Percentiles rank a stretch among this genome's conserved stretches.
Conservation (phyloP, 108 stramenopile species). For the Nannochloropsis salina region DNA sequence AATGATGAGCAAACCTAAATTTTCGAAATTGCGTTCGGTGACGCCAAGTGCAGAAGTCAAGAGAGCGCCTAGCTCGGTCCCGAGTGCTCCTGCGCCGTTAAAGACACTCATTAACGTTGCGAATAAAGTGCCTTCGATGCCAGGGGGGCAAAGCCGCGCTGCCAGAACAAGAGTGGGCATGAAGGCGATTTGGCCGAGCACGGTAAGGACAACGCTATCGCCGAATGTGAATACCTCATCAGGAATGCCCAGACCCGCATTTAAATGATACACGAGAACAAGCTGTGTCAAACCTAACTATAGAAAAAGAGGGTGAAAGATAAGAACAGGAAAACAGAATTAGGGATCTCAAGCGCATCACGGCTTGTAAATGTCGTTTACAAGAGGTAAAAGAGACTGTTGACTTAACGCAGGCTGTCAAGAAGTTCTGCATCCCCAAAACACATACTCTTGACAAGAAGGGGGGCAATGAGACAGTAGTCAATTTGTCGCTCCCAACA, state of each 20-base stretch:
- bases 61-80: conserved; percentile 76
- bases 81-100: conserved; percentile 77
- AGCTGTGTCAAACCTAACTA: conserved; percentile 12
- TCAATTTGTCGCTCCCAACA: too few relatives aligned
- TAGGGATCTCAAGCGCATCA: too few relatives aligned
- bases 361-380: too few relatives aligned
- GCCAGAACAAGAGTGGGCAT: conserved; percentile 87
- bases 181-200: conserved; percentile 77
- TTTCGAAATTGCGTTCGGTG: conserved; percentile 76
- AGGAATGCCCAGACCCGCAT: conserved; percentile 65
- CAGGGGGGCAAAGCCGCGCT: conserved; percentile 78
- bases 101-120: conserved; percentile 86
- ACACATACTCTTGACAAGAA: too few relatives aligned
- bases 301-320: neutral
- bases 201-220: conserved; percentile 76
- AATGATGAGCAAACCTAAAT: conserved; percentile 69
- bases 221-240: conserved; percentile 83
- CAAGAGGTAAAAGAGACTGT: too few relatives aligned
- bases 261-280: neutral
- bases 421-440: too few relatives aligned
- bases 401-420: too few relatives aligned
- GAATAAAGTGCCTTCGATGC: conserved; percentile 88
- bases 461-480: too few relatives aligned
- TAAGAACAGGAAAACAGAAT: neutral
- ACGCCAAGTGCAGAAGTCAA: conserved; percentile 76